Percentiles rank a stretch among this genome's conserved stretches.
phyloP scores from a whole-genome alignment of 352 stramenopile species.

The Halophytophthora polymorphica region DNA sequence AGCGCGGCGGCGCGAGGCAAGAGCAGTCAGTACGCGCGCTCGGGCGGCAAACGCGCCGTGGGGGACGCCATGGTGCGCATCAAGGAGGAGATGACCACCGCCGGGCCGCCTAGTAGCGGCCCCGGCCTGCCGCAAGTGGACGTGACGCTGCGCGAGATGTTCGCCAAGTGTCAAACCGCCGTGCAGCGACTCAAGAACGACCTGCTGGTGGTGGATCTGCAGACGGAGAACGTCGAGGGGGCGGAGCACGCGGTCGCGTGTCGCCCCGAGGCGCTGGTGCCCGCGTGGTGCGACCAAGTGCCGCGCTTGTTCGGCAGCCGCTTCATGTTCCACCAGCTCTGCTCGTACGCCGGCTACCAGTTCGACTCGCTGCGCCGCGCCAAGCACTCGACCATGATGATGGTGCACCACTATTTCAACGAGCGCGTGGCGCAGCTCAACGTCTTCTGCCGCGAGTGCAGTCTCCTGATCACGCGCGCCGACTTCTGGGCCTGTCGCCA shows the following conservation, averaged over 20 bases:
- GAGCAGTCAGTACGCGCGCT: slow-evolving; percentile 33
- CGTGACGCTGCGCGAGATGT: slow-evolving; percentile 68
- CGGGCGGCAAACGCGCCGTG: slow-evolving; percentile 40
- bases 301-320: slow-evolving; percentile 80
- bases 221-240: slow-evolving; percentile 13
- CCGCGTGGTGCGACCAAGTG: slow-evolving; percentile 52
- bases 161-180: slow-evolving; percentile 50
- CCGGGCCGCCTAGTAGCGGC: slow-evolving; percentile 1
- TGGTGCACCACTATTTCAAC: slow-evolving; percentile 87
- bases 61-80: slow-evolving; percentile 34
- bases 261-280: slow-evolving; percentile 36
- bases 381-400: slow-evolving; percentile 91
- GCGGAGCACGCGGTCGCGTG: slow-evolving; percentile 16
- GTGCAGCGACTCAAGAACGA: slow-evolving; percentile 77
- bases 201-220: slow-evolving; percentile 75
- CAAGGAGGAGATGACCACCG: slow-evolving; percentile 37
- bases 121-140: slow-evolving; percentile 30
- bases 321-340: slow-evolving; percentile 88
- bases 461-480: slow-evolving; percentile 70
- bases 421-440: slow-evolving; percentile 66
- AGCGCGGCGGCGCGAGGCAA: slow-evolving; percentile 26
- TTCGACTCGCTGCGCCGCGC: slow-evolving; percentile 86
- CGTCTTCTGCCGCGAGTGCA: slow-evolving; percentile 76
- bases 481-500: slow-evolving; percentile 59
- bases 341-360: slow-evolving; percentile 72